A percentile compares a stretch with the other conserved stretches of the same genome.
phyloP scores from a whole-genome alignment of 306 rosid species.

The Begonia loranthoides region DNA sequence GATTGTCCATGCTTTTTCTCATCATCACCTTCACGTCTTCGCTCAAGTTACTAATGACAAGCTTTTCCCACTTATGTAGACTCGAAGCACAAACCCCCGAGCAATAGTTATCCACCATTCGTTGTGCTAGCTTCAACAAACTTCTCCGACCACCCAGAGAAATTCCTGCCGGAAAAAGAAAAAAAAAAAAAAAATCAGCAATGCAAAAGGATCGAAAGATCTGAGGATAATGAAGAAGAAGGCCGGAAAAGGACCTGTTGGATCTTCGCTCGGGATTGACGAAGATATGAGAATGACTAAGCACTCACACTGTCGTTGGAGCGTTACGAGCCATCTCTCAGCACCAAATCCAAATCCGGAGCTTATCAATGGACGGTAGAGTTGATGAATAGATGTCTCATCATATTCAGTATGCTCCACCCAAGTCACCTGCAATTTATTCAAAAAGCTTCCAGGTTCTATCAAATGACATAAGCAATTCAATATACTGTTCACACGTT shows the following conservation, averaged over 20 bases:
- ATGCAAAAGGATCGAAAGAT: background rate
- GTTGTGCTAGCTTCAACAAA: conserved; percentile 56
- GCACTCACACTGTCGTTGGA: conserved; percentile 63
- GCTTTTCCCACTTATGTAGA: conserved; percentile 39
- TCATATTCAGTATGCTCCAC: conserved; percentile 76
- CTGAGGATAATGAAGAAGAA: conserved; percentile 1
- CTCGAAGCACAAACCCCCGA: conserved; percentile 55
- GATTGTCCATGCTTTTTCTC: conserved; percentile 29
- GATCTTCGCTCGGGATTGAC: conserved; percentile 28
- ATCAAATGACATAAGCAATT: no score
- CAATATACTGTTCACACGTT: no score
- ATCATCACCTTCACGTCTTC: conserved; percentile 53
- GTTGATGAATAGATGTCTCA: conserved; percentile 50
- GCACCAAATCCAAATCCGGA: conserved; percentile 76
- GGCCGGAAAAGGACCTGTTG: conserved; percentile 25
- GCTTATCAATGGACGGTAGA: conserved; percentile 33
- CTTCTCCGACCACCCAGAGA: conserved; percentile 30
- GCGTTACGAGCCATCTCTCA: conserved; percentile 74
- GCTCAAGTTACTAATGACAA: conserved; percentile 23
- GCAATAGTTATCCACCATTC: conserved; percentile 62
- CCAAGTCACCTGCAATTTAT: conserved; percentile 60
- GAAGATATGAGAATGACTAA: conserved; percentile 42
- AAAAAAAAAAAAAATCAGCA: no score
- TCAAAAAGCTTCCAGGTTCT: background rate
- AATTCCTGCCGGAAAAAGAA: conserved; percentile 22